These are phyloP conservation scores for Pseudogymnoascus sp. DNA, from an alignment of 2,329 filamentous ascomycete genomes.

Conservation along the genomic window DNA sequence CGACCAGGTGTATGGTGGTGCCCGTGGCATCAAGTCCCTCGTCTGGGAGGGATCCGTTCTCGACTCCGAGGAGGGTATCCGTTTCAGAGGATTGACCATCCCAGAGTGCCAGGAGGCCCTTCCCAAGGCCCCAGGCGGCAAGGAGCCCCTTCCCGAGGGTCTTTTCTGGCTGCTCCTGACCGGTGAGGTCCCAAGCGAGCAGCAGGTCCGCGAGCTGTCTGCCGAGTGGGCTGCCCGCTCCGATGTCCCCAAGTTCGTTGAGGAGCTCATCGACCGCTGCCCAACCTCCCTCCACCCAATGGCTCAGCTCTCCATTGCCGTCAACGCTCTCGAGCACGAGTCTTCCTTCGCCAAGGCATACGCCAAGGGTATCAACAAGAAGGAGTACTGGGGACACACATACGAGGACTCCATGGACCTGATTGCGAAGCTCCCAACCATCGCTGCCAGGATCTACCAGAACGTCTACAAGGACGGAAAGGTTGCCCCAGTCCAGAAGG, in stretches of 20 bases:
- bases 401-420: conserved; percentile 99
- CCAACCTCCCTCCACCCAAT: conserved; percentile 98
- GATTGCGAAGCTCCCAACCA: conserved; percentile 98
- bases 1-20: conserved; percentile 98
- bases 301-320: conserved; percentile 97
- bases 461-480: conserved; percentile 99
- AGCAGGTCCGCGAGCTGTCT: conserved; percentile 96
- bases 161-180: conserved; percentile 99
- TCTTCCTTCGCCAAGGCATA: conserved; percentile 98
- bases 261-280: conserved; percentile 99
- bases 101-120: conserved; percentile 97
- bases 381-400: conserved; percentile 98
- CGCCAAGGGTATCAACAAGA: conserved; percentile 98
- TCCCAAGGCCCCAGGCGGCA: conserved; percentile 91
- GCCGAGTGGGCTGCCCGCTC: conserved; percentile 98
- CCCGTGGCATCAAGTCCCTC: conserved; percentile 95
- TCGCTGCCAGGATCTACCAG: conserved; percentile 98
- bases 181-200: conserved; percentile 92
- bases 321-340: conserved; percentile 96
- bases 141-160: conserved; percentile 96
- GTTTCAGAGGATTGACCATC: conserved; percentile 98
- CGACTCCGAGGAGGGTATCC: conserved; percentile 97
- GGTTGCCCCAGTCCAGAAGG: conserved; percentile 90
- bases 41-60: conserved; percentile 99
- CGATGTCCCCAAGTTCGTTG: conserved; percentile 93